phyloP scores from a whole-genome alignment of 257 asterid species.

The Cordia subcordata region DNA sequence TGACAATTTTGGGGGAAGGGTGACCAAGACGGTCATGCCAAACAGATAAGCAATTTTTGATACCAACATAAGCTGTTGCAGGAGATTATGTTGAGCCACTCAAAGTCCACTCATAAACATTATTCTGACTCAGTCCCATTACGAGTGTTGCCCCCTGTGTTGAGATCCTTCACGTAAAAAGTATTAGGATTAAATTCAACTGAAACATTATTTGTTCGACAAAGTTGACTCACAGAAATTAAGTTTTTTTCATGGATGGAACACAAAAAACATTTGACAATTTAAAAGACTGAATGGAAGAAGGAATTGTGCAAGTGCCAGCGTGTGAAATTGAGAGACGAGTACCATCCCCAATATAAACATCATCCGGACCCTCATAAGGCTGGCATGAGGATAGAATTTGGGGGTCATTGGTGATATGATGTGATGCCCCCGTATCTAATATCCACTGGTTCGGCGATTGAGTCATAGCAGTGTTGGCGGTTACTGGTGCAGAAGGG shows the following conservation, averaged over 20 bases:
- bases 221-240: background rate
- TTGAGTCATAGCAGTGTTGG: background rate
- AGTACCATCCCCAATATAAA: background rate
- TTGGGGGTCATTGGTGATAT: background rate
- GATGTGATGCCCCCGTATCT: background rate
- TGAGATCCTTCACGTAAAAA: constrained; percentile 3
- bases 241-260: background rate
- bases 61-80: background rate
- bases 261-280: background rate
- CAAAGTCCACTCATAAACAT: constrained; percentile 1
- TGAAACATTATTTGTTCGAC: background rate
- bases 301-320: background rate
- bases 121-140: background rate
- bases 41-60: background rate
- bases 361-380: background rate
- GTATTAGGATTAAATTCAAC: background rate
- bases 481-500: background rate
- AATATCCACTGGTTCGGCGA: background rate
- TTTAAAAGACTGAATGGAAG: background rate
- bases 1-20: background rate
- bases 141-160: constrained; percentile 5
- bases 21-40: constrained; percentile 6
- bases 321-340: background rate
- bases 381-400: background rate
- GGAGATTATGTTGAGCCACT: too few species aligned